A percentile compares a stretch with the other conserved stretches of the same genome.
Evolutionary conservation across 257 asterid genomes (phyloP).

Genomic region (Ilex asprella): DNA sequence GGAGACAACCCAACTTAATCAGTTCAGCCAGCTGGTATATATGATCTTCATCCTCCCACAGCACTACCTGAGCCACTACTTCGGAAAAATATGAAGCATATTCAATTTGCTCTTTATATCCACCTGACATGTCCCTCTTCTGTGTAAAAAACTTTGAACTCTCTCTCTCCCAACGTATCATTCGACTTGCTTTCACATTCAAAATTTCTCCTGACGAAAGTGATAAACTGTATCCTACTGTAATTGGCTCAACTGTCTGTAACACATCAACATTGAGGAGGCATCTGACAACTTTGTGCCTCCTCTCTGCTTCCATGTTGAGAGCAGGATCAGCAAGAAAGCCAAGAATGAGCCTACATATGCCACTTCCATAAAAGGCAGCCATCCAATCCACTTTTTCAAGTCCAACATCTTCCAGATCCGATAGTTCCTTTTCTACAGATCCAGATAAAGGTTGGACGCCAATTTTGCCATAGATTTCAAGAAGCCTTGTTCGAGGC

Average conservation of each 20-base stretch:
- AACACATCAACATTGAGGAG: conserved; percentile 15
- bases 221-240: conserved; percentile 15
- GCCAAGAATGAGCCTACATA: conserved; percentile 26
- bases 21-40: conserved; percentile 21
- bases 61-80: conserved; percentile 24
- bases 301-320: conserved; percentile 18
- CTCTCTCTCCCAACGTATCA: conserved; percentile 32
- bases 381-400: conserved; percentile 10
- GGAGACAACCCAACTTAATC: conserved; percentile 25
- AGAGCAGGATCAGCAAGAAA: conserved; percentile 24
- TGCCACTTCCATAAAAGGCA: conserved; percentile 12
- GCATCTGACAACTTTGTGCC: conserved; percentile 14
- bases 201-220: conserved; percentile 22
- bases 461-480: conserved; percentile 22
- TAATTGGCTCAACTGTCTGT: conserved; percentile 13
- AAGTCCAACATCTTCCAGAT: conserved; percentile 8
- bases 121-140: conserved; percentile 16
- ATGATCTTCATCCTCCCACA: conserved; percentile 22
- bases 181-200: conserved; percentile 10
- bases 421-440: conserved; percentile 8
- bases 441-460: conserved; percentile 21
- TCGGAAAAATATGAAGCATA: conserved; percentile 23
- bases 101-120: conserved; percentile 17
- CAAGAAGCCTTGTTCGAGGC: conserved; percentile 22
- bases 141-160: conserved; percentile 11